Percentiles rank a stretch among this genome's conserved stretches.
These are phyloP conservation scores for Trichoderma hamatum DNA, from an alignment of 2,329 filamentous ascomycete genomes.

Conservation along the genomic window DNA sequence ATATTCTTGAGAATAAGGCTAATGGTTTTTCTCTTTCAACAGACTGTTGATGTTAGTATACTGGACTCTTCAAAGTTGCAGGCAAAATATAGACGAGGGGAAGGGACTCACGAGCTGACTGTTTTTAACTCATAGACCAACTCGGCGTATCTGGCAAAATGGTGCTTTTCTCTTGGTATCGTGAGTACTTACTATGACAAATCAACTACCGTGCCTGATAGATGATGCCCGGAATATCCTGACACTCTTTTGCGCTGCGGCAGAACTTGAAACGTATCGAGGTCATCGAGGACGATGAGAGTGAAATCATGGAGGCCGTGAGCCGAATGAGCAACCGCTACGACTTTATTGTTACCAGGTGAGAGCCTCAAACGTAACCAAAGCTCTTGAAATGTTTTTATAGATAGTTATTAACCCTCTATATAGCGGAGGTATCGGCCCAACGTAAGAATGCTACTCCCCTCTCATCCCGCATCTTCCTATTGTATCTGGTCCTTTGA, in stretches of 20 bases:
- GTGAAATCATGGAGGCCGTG: constrained; percentile 86
- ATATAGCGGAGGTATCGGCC: constrained; percentile 82
- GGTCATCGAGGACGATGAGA: constrained; percentile 90
- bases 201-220: background rate
- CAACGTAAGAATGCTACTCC: constrained; percentile 65
- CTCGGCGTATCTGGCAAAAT: constrained; percentile 65
- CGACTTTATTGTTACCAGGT: constrained; percentile 90
- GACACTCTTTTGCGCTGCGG: background rate
- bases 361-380: constrained; percentile 21
- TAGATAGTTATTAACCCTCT: background rate
- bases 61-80: background rate
- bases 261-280: constrained; percentile 81
- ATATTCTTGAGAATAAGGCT: constrained; percentile 18
- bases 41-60: constrained; percentile 45
- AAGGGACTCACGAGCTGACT: constrained; percentile 29
- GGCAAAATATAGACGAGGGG: background rate
- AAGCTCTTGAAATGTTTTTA: background rate
- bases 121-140: constrained; percentile 54
- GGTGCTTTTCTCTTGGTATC: constrained; percentile 65
- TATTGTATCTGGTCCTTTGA: background rate
- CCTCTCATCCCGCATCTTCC: background rate
- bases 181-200: constrained; percentile 42
- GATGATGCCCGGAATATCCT: background rate
- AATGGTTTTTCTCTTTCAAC: background rate
- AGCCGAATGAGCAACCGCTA: constrained; percentile 85